Base-by-base conservation (phyloP, 345 rosid genomes). In the Noccaea bulbosa region DNA sequence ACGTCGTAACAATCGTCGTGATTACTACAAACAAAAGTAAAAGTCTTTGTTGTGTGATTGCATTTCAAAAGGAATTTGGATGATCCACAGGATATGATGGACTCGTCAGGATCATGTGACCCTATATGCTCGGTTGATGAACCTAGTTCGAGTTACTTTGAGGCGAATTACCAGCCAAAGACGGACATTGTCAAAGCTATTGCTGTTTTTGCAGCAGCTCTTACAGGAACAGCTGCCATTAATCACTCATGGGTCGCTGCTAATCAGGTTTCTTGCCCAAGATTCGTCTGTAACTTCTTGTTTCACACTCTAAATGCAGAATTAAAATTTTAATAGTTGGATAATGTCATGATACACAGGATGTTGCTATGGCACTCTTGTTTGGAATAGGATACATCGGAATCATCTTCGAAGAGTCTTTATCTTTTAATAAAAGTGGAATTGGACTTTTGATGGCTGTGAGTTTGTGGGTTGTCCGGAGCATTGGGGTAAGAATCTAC, bases 381-480 rank as follows among this genome's bases (percentile, higher is more conserved):
- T 94, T 94, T 75, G 88, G 69, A 74, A 65, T 94, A 69, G 99
- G 98, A 77, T 94, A 94, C 65, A 83, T 83, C 0, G 96, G 99
- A 34, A 94, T 91, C 69, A 83, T 94, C 71, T 94, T 94, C 45
- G 98, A 91, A 77, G 95, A 91, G 80, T 88, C 92, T 80, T 81
- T 94, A 62, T 92, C 99, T 53, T 91, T 94, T 84, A 91, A 89
- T 69, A 94, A 94, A 86, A 94, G 91, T 75, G 98, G 98, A 53
- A 93, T 94, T 12, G 99, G 89, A 77, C 81, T 94, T 41, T 43
- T 94, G 79, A 94, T 94, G 99, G 99, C 98, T 72, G 98, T 91
- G 62, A 84, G 99, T 80, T 77, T 94, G 75, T 94, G 99, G 99
- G 84, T 87, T 34, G 80, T 94, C 38, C 81, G 98, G 74, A 86